A percentile compares a stretch with the other conserved stretches of the same genome.
Evolutionary conservation across 2,329 filamentous ascomycete genomes (phyloP).

Genomic region (Ophiostoma sp.): DNA sequence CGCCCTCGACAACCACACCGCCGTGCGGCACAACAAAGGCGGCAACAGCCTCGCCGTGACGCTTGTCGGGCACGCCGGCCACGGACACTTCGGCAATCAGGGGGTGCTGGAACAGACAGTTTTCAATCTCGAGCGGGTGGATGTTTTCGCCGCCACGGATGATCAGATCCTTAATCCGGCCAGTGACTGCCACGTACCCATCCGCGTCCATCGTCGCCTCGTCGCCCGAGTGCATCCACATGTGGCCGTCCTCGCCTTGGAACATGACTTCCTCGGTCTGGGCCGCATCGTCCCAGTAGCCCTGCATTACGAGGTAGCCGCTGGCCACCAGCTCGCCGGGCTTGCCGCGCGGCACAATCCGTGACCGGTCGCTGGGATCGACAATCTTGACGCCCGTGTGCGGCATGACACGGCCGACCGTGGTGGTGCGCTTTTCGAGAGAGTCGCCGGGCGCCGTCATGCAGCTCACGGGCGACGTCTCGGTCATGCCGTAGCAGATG

Average conservation of each 20-base stretch:
- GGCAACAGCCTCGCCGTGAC: constrained; percentile 79
- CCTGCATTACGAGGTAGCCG: constrained; percentile 86
- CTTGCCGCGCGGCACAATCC: constrained; percentile 58
- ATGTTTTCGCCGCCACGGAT: constrained; percentile 96
- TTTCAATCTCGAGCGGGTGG: constrained; percentile 87
- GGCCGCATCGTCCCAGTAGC: constrained; percentile 73
- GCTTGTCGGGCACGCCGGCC: constrained; percentile 74
- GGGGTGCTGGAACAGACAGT: constrained; percentile 70
- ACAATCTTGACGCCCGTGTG: constrained; percentile 77
- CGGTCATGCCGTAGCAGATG: constrained; percentile 96
- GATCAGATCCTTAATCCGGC: constrained; percentile 90
- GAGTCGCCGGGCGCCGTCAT: constrained; percentile 81
- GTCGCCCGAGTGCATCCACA: constrained; percentile 95
- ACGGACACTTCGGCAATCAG: constrained; percentile 71
- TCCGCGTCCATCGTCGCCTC: constrained; percentile 79
- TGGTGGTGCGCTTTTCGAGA: constrained; percentile 64
- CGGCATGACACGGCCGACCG: constrained; percentile 75
- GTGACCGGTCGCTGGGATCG: constrained; percentile 54
- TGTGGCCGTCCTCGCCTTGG: constrained; percentile 39
- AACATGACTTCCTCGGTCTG: constrained; percentile 59
- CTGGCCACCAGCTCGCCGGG: constrained; percentile 76
- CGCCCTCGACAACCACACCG: constrained; percentile 32
- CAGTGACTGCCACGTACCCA: constrained; percentile 84
- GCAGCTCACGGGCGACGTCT: constrained; percentile 70
- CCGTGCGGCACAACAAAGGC: constrained; percentile 66